Conservation (phyloP, 352 stramenopile genomes). For the Globisporangium ultimum region DNA sequence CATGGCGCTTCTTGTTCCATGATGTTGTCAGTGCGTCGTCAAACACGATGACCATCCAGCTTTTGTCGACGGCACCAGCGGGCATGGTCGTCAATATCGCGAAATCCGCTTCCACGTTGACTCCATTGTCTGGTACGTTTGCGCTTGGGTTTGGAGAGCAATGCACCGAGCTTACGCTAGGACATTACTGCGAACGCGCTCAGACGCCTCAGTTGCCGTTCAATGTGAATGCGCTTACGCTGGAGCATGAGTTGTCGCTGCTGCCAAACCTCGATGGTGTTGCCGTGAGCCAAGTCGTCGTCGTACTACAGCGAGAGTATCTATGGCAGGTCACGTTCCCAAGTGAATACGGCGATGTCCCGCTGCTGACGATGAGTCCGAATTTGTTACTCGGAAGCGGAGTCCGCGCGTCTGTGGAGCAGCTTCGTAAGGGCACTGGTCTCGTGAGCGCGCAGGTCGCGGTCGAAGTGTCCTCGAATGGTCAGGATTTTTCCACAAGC, state of each 20-base stretch:
- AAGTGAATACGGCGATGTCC: constrained; percentile 25
- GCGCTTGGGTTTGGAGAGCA: constrained; percentile 47
- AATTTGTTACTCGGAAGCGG: constrained; percentile 15
- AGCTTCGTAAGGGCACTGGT: constrained; percentile 32
- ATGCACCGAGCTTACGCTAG: constrained; percentile 51
- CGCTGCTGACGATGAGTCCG: constrained; percentile 18
- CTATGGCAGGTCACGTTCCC: constrained; percentile 45
- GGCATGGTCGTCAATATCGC: constrained; percentile 27
- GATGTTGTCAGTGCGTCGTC: constrained; percentile 19
- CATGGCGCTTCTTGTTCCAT: constrained; percentile 35
- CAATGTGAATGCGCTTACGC: constrained; percentile 37
- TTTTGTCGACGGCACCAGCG: constrained; percentile 10
- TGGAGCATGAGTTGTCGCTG: constrained; percentile 50
- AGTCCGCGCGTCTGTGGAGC: constrained; percentile 9
- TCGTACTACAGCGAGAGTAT: constrained; percentile 29
- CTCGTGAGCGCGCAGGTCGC: constrained; percentile 60
- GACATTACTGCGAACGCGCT: constrained; percentile 41
- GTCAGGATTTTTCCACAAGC: constrained; percentile 63
- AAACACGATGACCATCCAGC: constrained; percentile 9
- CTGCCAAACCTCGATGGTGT: constrained; percentile 62
- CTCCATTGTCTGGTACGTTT: constrained; percentile 54
- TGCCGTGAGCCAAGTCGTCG: constrained; percentile 27
- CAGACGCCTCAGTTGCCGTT: constrained; percentile 36
- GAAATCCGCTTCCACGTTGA: constrained; percentile 23
- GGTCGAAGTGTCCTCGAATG: constrained; percentile 88